These are phyloP conservation scores for Seminavis robusta DNA, from an alignment of 108 stramenopile genomes.

Conservation along the genomic window DNA sequence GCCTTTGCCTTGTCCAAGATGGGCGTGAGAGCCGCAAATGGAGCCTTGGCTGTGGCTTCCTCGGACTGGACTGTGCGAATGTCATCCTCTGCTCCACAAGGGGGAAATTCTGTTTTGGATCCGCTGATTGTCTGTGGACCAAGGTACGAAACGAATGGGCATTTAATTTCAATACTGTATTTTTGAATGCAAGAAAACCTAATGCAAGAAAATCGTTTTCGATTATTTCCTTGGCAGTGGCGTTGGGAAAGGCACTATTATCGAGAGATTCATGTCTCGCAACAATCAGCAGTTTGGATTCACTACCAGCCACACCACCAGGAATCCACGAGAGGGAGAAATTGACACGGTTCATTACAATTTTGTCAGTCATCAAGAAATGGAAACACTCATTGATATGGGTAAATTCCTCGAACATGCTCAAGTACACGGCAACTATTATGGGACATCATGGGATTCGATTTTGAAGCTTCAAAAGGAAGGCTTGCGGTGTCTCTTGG, in stretches of 20 bases:
- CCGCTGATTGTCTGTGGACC: slow-evolving; percentile 55
- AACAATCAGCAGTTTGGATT: slow-evolving; percentile 48
- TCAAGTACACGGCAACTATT: slow-evolving; percentile 94
- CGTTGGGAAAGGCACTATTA: slow-evolving; percentile 62
- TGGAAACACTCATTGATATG: slow-evolving; percentile 8
- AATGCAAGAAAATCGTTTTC: neutral
- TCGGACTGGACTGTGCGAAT: too few species aligned
- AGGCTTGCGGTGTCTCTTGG: slow-evolving; percentile 84
- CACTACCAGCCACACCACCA: slow-evolving; percentile 88
- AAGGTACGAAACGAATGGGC: slow-evolving; percentile 28
- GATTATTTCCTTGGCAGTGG: slow-evolving; percentile 7
- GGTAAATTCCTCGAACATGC: slow-evolving; percentile 87
- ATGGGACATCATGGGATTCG: slow-evolving; percentile 88
- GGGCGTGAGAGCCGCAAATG: too few species aligned
- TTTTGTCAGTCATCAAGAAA: slow-evolving; percentile 62
- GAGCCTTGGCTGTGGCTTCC: too few species aligned
- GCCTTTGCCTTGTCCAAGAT: too few species aligned
- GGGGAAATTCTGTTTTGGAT: too few species aligned
- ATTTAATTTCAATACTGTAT: neutral
- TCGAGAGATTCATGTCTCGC: slow-evolving; percentile 27
- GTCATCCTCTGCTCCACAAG: too few species aligned
- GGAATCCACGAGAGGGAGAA: slow-evolving; percentile 85
- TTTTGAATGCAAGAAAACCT: neutral
- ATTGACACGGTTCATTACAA: slow-evolving; percentile 88
- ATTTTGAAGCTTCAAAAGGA: slow-evolving; percentile 51